phyloP scores from a whole-genome alignment of 805 yeast genomes.

The Kodamaea nitidulidarum region DNA sequence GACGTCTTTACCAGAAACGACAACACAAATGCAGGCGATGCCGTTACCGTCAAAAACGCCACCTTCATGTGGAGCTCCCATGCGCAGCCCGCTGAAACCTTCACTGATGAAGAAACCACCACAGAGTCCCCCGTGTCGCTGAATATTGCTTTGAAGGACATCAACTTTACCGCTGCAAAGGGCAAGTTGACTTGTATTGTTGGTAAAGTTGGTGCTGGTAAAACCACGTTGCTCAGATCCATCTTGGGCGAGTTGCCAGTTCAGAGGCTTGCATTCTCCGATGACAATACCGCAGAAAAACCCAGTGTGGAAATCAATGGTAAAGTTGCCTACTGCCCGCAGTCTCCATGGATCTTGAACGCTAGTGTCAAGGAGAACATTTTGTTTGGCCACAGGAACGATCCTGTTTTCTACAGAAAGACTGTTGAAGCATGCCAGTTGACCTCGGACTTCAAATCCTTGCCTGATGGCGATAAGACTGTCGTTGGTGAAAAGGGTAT shows the following conservation, averaged over 20 bases:
- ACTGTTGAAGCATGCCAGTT: slow-evolving; percentile 38
- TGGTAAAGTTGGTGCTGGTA: slow-evolving; percentile 40
- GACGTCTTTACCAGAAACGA: slow-evolving; percentile 15
- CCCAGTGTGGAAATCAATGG: slow-evolving; percentile 26
- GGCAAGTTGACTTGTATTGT: slow-evolving; percentile 40
- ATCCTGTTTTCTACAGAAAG: slow-evolving; percentile 26
- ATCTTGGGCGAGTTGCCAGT: slow-evolving; percentile 31
- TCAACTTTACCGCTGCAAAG: slow-evolving; percentile 29
- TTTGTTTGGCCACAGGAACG: slow-evolving; percentile 31
- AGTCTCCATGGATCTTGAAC: slow-evolving; percentile 40
- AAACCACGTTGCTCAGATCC: slow-evolving; percentile 33
- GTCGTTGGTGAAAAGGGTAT: slow-evolving; percentile 44
- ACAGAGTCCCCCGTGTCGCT: slow-evolving; percentile 13
- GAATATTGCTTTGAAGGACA: slow-evolving; percentile 28
- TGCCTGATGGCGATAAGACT: slow-evolving; percentile 41
- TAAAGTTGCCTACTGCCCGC: slow-evolving; percentile 37
- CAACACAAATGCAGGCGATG: slow-evolving; percentile 16
- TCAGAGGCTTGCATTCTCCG: slow-evolving; percentile 6
- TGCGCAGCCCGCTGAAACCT: slow-evolving; percentile 9
- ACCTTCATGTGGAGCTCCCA: slow-evolving; percentile 34
- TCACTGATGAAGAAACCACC: slow-evolving; percentile 13
- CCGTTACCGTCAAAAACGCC: slow-evolving; percentile 26
- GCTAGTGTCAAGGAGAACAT: slow-evolving; percentile 39
- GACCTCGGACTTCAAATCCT: slow-evolving; percentile 27
- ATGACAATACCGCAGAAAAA: slow-evolving; percentile 4